Evolutionary conservation across 768 basidiomycete genomes (phyloP).

Genomic region (Lentinula guzmanii): DNA sequence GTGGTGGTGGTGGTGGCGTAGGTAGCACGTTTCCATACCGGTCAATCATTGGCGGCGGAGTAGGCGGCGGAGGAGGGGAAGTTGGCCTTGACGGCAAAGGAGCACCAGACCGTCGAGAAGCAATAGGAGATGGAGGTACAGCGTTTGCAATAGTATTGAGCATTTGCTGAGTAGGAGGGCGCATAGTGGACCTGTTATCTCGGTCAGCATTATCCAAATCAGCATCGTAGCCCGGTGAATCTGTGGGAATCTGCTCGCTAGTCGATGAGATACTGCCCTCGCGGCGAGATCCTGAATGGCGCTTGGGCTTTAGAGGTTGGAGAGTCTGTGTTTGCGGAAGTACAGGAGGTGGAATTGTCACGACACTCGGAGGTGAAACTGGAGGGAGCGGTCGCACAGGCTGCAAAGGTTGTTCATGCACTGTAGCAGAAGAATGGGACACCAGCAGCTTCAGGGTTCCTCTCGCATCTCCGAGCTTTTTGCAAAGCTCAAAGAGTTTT

Average conservation of each 20-base stretch:
- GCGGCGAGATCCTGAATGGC: conserved; percentile 52
- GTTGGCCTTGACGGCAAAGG: conserved; percentile 22
- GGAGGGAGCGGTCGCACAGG: conserved; percentile 27
- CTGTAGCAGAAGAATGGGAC: conserved; percentile 54
- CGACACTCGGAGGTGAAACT: conserved; percentile 28
- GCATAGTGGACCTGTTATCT: conserved; percentile 36
- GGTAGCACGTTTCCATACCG: conserved; percentile 21
- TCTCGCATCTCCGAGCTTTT: conserved; percentile 64
- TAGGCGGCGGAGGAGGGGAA: conserved; percentile 30
- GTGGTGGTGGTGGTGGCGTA: conserved; percentile 33
- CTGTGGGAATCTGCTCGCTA: conserved; percentile 53
- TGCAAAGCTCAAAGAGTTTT: conserved; percentile 65
- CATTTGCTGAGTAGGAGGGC: conserved; percentile 30
- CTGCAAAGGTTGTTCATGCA: conserved; percentile 42
- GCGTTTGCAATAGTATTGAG: conserved; percentile 19
- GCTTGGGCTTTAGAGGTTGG: conserved; percentile 45
- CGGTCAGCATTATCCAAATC: conserved; percentile 59
- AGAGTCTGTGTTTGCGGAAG: conserved; percentile 32
- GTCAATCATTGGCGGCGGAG: conserved; percentile 25
- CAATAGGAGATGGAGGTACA: conserved; percentile 32
- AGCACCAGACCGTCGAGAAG: conserved; percentile 29
- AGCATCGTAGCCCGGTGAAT: conserved; percentile 62
- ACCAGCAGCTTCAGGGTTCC: conserved; percentile 85
- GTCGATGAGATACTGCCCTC: conserved; percentile 64
- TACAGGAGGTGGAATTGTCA: conserved; percentile 49